Percentiles rank a stretch among this genome's conserved stretches.
Conservation (phyloP, 371 early-diverging fungal species). For the Nematocida sp. region DNA sequence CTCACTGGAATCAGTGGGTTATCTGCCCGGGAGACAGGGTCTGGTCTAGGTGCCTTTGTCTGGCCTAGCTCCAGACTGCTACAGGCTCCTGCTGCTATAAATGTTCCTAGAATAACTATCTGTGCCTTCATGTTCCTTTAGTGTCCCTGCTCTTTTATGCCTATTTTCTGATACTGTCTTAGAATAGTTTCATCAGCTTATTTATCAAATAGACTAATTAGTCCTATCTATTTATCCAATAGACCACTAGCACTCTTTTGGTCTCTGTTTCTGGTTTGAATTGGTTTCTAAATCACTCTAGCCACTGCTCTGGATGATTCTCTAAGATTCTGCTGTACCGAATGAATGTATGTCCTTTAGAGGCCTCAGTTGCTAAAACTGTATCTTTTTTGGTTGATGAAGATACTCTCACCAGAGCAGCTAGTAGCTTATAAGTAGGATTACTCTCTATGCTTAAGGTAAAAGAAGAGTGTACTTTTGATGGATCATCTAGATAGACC, state of each 20-base stretch:
- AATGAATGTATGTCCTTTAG: not conserved
- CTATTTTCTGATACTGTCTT: constrained; percentile 19
- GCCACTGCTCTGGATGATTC: too few relatives aligned
- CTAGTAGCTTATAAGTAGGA: not conserved
- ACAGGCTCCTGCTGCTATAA: too few relatives aligned
- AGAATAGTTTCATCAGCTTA: constrained; percentile 25
- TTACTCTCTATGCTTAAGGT: not conserved
- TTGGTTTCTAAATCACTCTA: too few relatives aligned
- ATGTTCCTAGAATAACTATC: not conserved
- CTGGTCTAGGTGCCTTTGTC: too few relatives aligned
- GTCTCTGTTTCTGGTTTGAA: too few relatives aligned
- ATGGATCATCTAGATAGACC: constrained; percentile 25
- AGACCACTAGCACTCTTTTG: too few relatives aligned
- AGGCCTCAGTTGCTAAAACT: not conserved
- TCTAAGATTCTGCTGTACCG: constrained; percentile 16
- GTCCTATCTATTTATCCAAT: too few relatives aligned
- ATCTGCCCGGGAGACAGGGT: too few relatives aligned
- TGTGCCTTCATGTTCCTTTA: not conserved
- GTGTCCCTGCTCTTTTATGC: not conserved
- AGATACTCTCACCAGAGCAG: constrained; percentile 39
- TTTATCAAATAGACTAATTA: too few relatives aligned
- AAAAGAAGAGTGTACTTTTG: constrained; percentile 32
- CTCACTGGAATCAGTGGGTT: too few relatives aligned
- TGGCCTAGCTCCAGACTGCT: too few relatives aligned
- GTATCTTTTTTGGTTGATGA: constrained; percentile 46